Conservation (phyloP, 108 stramenopile species). For the Cylindrotheca fusiformis region DNA sequence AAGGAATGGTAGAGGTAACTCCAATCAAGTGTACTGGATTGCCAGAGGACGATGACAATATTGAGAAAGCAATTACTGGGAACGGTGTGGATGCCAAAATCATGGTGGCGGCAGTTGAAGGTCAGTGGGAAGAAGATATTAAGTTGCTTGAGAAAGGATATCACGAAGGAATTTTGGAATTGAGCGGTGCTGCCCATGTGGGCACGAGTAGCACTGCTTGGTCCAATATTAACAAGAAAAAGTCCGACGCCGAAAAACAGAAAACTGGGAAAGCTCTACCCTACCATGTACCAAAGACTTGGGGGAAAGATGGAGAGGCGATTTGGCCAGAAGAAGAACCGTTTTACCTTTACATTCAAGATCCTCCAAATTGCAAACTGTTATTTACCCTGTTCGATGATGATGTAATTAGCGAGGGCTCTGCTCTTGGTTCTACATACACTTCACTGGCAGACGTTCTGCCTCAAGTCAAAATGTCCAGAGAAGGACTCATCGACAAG, state of each 20-base stretch:
- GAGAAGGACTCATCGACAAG: conserved; percentile 34
- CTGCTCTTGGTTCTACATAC: conserved; percentile 59
- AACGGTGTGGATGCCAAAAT: conserved; percentile 66
- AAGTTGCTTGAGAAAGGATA: conserved; percentile 67
- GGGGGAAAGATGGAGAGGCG: conserved; percentile 66
- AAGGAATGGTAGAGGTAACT: conserved; percentile 69
- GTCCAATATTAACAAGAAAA: conserved; percentile 65
- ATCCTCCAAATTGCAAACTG: conserved; percentile 55
- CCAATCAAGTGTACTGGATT: conserved; percentile 50
- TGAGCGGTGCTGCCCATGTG: conserved; percentile 78
- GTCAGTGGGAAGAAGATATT: conserved; percentile 75
- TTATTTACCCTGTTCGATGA: conserved; percentile 80
- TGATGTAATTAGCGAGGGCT: conserved; percentile 59
- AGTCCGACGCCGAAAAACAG: conserved; percentile 42
- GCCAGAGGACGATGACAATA: conserved; percentile 70
- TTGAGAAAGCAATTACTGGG: conserved; percentile 62
- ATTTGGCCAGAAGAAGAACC: conserved; percentile 73
- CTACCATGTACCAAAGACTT: conserved; percentile 68
- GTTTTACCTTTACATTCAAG: conserved; percentile 80
- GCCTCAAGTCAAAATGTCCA: conserved; percentile 30
- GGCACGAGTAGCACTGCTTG: conserved; percentile 71
- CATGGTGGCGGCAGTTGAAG: conserved; percentile 65
- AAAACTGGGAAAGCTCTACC: conserved; percentile 48
- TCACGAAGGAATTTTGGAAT: conserved; percentile 69
- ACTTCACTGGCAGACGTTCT: conserved; percentile 45